A percentile compares a stretch with the other conserved stretches of the same genome.
Conservation (phyloP, 331 rosid genomes). For the Pyracantha coccinea region DNA sequence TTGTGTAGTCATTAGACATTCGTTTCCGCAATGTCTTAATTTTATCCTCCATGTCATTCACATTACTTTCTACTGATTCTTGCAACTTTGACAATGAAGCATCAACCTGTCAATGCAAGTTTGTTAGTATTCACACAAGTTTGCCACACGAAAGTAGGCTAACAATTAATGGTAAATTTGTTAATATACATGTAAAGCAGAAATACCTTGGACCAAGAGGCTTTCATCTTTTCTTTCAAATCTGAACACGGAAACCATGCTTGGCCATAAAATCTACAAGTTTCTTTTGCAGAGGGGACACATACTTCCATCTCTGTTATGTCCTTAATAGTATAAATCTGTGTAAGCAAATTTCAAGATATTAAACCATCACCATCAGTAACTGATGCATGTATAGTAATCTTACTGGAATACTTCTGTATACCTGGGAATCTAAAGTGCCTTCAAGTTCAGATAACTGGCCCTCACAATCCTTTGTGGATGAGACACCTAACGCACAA, state of each 20-base stretch:
- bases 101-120: slow-evolving; percentile 44
- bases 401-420: not conserved
- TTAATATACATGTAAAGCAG: not conserved
- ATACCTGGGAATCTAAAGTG: slow-evolving; percentile 70
- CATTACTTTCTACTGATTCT: slow-evolving; percentile 25
- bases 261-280: slow-evolving; percentile 49
- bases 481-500: slow-evolving; percentile 54
- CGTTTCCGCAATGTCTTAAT: slow-evolving; percentile 42
- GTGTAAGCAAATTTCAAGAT: slow-evolving; percentile 11
- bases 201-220: slow-evolving; percentile 62
- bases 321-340: slow-evolving; percentile 68
- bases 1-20: slow-evolving; percentile 48
- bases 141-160: not conserved
- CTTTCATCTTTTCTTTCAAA: slow-evolving; percentile 66
- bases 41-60: slow-evolving; percentile 37
- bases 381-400: not conserved
- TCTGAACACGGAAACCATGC: slow-evolving; percentile 30
- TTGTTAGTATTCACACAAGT: slow-evolving; percentile 12
- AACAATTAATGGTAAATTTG: not conserved
- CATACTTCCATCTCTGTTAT: slow-evolving; percentile 48
- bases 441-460: slow-evolving; percentile 77
- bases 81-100: slow-evolving; percentile 39
- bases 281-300: slow-evolving; percentile 61
- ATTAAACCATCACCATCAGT: not conserved
- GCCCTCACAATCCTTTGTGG: slow-evolving; percentile 50